Percentiles rank a stretch among this genome's conserved stretches.
Evolutionary conservation across 2,329 filamentous ascomycete species (phyloP).

Genomic region (Chaetomium sp.): DNA sequence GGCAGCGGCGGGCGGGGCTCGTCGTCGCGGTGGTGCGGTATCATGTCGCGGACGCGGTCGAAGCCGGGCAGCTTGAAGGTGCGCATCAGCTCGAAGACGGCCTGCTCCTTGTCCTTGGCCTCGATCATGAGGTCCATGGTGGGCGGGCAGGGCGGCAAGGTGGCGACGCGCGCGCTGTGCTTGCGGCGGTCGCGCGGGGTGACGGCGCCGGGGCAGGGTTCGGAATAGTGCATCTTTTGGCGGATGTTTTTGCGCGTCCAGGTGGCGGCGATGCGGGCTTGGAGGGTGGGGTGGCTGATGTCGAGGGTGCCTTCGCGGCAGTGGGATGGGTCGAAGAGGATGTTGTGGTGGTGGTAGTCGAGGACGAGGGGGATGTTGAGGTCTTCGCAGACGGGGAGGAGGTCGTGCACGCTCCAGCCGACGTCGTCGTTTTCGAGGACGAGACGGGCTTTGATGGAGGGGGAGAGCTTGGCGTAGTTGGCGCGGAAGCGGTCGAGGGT

Average conservation of each 20-base stretch:
- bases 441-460: conserved; percentile 73
- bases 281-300: conserved; percentile 66
- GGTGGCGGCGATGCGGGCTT: conserved; percentile 75
- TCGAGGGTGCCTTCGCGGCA: conserved; percentile 83
- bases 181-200: conserved; percentile 79
- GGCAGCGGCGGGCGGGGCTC: conserved; percentile 63
- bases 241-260: conserved; percentile 84
- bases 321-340: conserved; percentile 73
- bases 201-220: conserved; percentile 73
- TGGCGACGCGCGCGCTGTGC: conserved; percentile 77
- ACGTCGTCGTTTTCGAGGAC: conserved; percentile 96
- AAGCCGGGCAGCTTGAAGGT: conserved; percentile 82
- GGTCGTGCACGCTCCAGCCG: conserved; percentile 86
- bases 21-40: conserved; percentile 75
- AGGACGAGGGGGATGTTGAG: conserved; percentile 91
- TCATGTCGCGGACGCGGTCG: conserved; percentile 72
- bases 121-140: conserved; percentile 99
- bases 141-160: conserved; percentile 76
- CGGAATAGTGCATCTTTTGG: conserved; percentile 97
- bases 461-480: conserved; percentile 69
- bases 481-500: conserved; percentile 76
- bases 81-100: conserved; percentile 91
- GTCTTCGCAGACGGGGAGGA: conserved; percentile 88
- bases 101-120: conserved; percentile 97
- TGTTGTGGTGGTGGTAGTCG: conserved; percentile 95